Conservation (phyloP, 306 rosid genomes). For the Casuarina cunninghamiana region DNA sequence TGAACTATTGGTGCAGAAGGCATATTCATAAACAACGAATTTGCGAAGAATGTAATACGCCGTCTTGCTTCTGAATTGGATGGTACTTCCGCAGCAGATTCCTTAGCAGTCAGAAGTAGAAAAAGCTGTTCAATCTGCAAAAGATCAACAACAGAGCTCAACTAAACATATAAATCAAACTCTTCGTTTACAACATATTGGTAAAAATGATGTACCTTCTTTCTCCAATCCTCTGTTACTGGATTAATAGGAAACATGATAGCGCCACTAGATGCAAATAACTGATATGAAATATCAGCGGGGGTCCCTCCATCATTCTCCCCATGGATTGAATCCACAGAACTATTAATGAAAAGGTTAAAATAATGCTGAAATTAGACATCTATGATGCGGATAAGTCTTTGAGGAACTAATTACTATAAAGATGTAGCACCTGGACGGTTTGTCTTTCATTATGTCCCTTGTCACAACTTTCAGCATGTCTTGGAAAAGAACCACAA, state of each 20-base stretch:
- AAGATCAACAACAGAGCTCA: constrained; percentile 17
- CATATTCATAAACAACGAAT: constrained; percentile 96
- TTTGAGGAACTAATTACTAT: constrained; percentile 10
- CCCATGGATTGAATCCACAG: constrained; percentile 75
- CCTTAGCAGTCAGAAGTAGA: too few species aligned
- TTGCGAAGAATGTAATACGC: constrained; percentile 89
- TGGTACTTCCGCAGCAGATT: constrained; percentile 98
- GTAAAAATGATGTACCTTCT: constrained; percentile 54
- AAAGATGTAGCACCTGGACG: constrained; percentile 56
- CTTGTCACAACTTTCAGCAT: constrained; percentile 92
- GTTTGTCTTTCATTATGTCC: constrained; percentile 84
- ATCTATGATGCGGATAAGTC: not conserved
- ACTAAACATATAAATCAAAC: not conserved
- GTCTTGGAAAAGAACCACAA: constrained; percentile 93
- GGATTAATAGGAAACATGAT: constrained; percentile 79
- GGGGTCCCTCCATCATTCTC: constrained; percentile 71
- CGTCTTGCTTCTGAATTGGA: constrained; percentile 96
- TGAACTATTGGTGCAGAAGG: constrained; percentile 95
- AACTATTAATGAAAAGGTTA: constrained; percentile 39
- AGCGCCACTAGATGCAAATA: constrained; percentile 95
- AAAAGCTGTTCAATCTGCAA: constrained; percentile 73
- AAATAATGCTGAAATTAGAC: not conserved
- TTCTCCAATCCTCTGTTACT: constrained; percentile 79
- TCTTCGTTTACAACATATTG: not conserved
- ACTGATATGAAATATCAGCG: constrained; percentile 68